These are phyloP conservation scores for Trametes meyenii DNA, from an alignment of 768 basidiomycete genomes.

Conservation along the genomic window DNA sequence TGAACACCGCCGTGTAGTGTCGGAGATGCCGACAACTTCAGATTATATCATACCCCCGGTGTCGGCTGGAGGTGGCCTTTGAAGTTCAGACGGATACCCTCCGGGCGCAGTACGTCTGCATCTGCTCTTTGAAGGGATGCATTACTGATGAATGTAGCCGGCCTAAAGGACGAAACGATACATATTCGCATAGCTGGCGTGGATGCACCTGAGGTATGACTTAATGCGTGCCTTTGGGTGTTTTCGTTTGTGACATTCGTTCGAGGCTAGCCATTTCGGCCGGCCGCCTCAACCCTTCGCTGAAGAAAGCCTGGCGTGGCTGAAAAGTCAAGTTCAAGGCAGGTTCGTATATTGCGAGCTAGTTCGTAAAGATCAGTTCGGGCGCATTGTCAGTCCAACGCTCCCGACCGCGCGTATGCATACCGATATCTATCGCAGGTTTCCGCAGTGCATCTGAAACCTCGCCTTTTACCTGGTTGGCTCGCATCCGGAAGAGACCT, in stretches of 20 bases:
- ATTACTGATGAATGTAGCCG: conserved; percentile 39
- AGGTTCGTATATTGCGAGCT: conserved; percentile 72
- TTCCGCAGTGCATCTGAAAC: conserved; percentile 59
- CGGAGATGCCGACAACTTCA: conserved; percentile 87
- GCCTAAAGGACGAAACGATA: conserved; percentile 78
- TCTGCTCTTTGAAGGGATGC: not conserved
- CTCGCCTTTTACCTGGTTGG: conserved; percentile 54
- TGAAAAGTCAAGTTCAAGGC: conserved; percentile 57
- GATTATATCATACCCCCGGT: conserved; percentile 83
- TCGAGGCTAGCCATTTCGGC: conserved; percentile 82
- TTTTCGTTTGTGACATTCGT: not conserved
- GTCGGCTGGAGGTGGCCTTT: conserved; percentile 76
- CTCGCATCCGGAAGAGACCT: conserved; percentile 52
- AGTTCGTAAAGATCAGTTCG: conserved; percentile 79
- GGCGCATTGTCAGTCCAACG: conserved; percentile 66
- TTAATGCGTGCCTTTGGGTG: not conserved
- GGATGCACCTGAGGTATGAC: conserved; percentile 86
- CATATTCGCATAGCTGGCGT: conserved; percentile 89
- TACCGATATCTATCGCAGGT: conserved; percentile 49
- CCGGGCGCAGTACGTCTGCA: conserved; percentile 44
- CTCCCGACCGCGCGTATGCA: not conserved
- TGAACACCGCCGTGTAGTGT: conserved; percentile 49
- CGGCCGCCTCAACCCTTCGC: conserved; percentile 74
- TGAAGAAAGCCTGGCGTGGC: conserved; percentile 75
- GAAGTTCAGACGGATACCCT: conserved; percentile 69